Evolutionary conservation across 2,329 filamentous ascomycete species (phyloP), one percentile per base, ranked within the genome.

Genomic region (Aureobasidium melanogenum): DNA sequence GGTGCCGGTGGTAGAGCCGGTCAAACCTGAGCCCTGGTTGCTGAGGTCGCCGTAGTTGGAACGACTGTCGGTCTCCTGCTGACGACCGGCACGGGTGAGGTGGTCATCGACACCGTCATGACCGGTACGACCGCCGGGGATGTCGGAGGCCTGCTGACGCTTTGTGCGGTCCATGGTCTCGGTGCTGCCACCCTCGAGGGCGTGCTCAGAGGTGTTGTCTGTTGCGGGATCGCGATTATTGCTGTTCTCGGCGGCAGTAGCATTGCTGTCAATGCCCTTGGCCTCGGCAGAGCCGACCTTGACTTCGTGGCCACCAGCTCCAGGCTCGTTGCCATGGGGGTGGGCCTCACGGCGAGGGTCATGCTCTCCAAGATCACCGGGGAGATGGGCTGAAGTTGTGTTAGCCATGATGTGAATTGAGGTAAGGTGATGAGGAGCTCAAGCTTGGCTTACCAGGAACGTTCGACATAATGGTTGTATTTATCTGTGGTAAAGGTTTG

Each of bases 361-460:
- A 44, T 61, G 47, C 41, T 51, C 47, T 19, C 58, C 58, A 38
- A 61, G 58, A 8, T 61, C 58, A 47, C 58, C 58, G 47, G 58
- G 58, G n/a, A 61, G 58, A 36, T 61, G 47, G 22, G 58, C 47
- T 61, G 28, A 26, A 57, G 14, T 7, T n/a, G 30, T 19, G 41
- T 57, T 47, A 57, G 41, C 26, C 6, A 32, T 9, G 28, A 32
- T 41, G 7, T 19, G n/a, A 44, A 55, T 55, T 38, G 3, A 12
- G 17, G 19, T 3, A 19, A 24, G 28, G 19, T 46, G 17, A 56
- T 14, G 39, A 26, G 17, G 10, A 59, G 44, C 32, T 19, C 14
- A 36, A 59, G 44, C 24, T 28, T 9, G 15, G 32, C 56, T 19
- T 50, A 59, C 56, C 30, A 50, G 56, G 56, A 30, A 59, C 56